A percentile compares a stretch with the other conserved stretches of the same genome.
phyloP scores from a whole-genome alignment of 306 rosid genomes.

The Prunus dulcis region DNA sequence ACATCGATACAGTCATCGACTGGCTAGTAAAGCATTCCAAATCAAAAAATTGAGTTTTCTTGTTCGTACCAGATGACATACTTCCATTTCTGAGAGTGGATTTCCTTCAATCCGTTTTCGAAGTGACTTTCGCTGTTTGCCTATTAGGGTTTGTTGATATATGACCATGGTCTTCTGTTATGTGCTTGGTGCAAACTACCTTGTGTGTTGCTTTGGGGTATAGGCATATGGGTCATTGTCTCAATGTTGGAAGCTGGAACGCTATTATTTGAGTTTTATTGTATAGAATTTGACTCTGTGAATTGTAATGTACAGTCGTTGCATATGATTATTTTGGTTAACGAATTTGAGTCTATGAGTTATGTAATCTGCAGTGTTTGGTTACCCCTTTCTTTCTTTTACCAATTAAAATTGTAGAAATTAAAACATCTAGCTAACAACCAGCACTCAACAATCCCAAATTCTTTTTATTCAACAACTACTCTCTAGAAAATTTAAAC shows the following conservation, averaged over 20 bases:
- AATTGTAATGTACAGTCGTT: constrained; percentile 6
- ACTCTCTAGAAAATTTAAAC: no score
- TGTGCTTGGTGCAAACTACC: background rate
- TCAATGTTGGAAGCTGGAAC: constrained; percentile 8
- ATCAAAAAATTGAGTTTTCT: constrained; percentile 44
- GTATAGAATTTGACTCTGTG: constrained; percentile 8
- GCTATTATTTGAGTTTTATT: background rate
- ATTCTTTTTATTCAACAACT: no score
- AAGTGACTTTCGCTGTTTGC: constrained; percentile 2
- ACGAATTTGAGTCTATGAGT: background rate
- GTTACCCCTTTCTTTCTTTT: no score
- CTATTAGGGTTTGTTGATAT: background rate
- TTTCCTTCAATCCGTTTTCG: constrained; percentile 7
- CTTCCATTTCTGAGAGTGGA: constrained; percentile 24
- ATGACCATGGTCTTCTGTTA: background rate
- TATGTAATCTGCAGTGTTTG: no score
- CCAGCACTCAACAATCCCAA: no score
- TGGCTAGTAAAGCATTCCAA: constrained; percentile 71
- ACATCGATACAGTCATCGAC: constrained; percentile 54
- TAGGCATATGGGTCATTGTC: background rate
- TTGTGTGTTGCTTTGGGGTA: background rate
- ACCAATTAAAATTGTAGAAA: no score
- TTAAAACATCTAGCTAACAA: no score
- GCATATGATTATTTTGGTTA: background rate
- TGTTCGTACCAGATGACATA: background rate